phyloP scores from a whole-genome alignment of 352 stramenopile genomes.

The Globisporangium nunn region DNA sequence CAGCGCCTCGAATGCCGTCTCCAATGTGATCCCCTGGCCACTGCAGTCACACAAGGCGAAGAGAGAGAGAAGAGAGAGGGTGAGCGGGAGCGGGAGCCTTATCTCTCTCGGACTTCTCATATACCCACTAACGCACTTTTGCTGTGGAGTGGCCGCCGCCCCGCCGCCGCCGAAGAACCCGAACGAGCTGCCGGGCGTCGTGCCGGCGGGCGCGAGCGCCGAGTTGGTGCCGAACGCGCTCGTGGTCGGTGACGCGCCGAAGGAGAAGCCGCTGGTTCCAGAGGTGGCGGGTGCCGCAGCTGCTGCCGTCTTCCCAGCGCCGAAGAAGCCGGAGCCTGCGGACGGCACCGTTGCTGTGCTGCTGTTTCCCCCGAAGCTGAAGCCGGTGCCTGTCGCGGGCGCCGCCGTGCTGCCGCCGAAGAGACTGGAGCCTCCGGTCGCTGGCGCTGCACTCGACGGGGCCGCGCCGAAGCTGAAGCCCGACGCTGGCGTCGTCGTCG shows the following conservation, averaged over 20 bases:
- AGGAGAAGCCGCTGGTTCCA: constrained; percentile 12
- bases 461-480: constrained; percentile 14
- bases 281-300: background rate
- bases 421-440: constrained; percentile 11
- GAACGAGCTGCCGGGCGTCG: constrained; percentile 13
- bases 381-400: constrained; percentile 14
- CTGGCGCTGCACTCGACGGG: constrained; percentile 6
- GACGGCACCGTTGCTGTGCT: constrained; percentile 1
- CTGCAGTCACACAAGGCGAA: background rate
- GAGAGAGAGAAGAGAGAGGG: too few species aligned
- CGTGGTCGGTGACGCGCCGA: constrained; percentile 12
- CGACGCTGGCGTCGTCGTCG: background rate
- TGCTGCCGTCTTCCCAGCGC: background rate
- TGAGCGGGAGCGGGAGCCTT: too few species aligned
- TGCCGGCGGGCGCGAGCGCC: background rate
- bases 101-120: too few species aligned
- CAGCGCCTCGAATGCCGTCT: constrained; percentile 66
- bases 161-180: constrained; percentile 11
- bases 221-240: constrained; percentile 6
- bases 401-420: constrained; percentile 10
- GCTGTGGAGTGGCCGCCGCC: background rate
- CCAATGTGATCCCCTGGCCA: constrained; percentile 41
- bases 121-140: constrained; percentile 8
- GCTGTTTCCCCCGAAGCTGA: constrained; percentile 5
- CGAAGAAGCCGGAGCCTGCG: constrained; percentile 19